These are phyloP conservation scores for Eragrostis curvula DNA, from an alignment of 176 grass and related monocot species.

Conservation along the genomic window DNA sequence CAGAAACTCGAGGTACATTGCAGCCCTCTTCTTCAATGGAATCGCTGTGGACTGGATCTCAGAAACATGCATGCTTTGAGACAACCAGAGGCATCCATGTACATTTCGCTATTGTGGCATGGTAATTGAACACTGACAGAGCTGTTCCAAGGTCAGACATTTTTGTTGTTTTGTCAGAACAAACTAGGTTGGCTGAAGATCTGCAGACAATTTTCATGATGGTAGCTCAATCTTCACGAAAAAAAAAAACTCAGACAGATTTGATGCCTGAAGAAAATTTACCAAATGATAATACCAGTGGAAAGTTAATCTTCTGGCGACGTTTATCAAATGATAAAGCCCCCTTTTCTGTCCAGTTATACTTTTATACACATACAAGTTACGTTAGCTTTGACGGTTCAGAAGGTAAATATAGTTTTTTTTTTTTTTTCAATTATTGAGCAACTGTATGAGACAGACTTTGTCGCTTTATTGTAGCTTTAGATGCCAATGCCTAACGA, in stretches of 20 bases:
- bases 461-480: conserved; percentile 20
- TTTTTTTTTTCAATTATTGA: neutral
- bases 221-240: neutral
- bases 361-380: too few species aligned
- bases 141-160: conserved; percentile 17
- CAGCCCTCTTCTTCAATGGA: conserved; percentile 23
- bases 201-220: conserved; percentile 14
- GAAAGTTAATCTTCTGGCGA: too few species aligned
- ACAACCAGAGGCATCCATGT: neutral
- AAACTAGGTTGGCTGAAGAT: neutral
- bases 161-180: conserved; percentile 11
- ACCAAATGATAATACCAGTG: neutral
- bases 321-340: too few species aligned
- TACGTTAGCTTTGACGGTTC: neutral
- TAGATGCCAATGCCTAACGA: conserved; percentile 23
- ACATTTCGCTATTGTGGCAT: neutral
- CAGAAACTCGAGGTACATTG: conserved; percentile 1
- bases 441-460: neutral
- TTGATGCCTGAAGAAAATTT: neutral
- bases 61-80: neutral
- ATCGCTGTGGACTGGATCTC: conserved; percentile 34
- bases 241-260: neutral
- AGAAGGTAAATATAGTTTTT: neutral
- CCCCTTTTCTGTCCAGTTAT: too few species aligned
- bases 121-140: neutral